phyloP scores from a whole-genome alignment of 2,329 filamentous ascomycete species.

The Pseudovirgaria hyperparasitica region DNA sequence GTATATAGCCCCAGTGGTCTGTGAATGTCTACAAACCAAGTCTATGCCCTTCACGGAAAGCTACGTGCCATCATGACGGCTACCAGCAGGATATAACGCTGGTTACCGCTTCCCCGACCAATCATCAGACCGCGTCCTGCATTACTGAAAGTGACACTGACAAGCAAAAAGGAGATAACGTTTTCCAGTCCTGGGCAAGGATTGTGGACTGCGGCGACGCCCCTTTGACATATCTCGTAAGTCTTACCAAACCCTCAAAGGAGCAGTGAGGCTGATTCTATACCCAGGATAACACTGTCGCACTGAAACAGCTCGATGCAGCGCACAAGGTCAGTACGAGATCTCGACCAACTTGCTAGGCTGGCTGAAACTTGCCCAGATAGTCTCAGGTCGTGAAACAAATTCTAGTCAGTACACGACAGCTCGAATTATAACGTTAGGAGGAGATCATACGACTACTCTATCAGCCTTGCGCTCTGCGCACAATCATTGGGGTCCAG shows the following conservation, averaged over 20 bases:
- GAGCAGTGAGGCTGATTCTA: neutral
- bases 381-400: conserved; percentile 33
- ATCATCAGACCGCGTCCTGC: neutral
- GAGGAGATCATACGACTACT: conserved; percentile 45
- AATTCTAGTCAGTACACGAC: conserved; percentile 31
- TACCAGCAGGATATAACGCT: neutral
- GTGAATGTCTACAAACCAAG: conserved; percentile 3
- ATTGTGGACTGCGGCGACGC: conserved; percentile 44
- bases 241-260: neutral
- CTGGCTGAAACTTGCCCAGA: conserved; percentile 11
- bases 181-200: conserved; percentile 35
- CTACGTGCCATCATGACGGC: neutral
- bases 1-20: too few species aligned
- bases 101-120: neutral
- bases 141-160: neutral
- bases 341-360: neutral
- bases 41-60: neutral
- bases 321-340: conserved; percentile 33
- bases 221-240: conserved; percentile 35
- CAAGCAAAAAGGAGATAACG: conserved; percentile 21
- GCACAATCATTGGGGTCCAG: conserved; percentile 37
- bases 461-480: conserved; percentile 39
- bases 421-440: conserved; percentile 40
- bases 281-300: conserved; percentile 37
- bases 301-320: conserved; percentile 39